These are phyloP conservation scores for Paralagenidium karlingii DNA, from an alignment of 352 stramenopile species.

Conservation along the genomic window DNA sequence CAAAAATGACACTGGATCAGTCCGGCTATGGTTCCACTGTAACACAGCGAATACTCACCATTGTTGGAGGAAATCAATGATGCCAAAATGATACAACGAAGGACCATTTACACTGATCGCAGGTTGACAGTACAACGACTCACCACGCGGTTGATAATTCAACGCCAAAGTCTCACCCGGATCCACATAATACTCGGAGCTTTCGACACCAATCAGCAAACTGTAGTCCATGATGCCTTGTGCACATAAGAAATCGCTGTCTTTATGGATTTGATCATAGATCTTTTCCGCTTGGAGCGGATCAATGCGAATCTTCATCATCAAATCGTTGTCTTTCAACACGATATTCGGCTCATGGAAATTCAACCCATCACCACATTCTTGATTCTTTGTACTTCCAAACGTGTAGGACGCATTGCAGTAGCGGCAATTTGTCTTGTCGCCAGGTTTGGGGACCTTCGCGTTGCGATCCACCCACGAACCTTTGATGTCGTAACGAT, in stretches of 20 bases:
- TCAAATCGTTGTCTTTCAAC: conserved; percentile 82
- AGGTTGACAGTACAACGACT: conserved; percentile 66
- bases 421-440: conserved; percentile 74
- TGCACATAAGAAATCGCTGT: conserved; percentile 81
- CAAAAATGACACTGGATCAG: neutral
- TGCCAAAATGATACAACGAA: conserved; percentile 84
- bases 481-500: conserved; percentile 88
- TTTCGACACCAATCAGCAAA: conserved; percentile 85
- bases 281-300: conserved; percentile 63
- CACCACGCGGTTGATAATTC: conserved; percentile 16
- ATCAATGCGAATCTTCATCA: conserved; percentile 83
- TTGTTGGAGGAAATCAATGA: conserved; percentile 88
- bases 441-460: conserved; percentile 63
- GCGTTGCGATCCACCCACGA: conserved; percentile 83
- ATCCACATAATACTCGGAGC: conserved; percentile 82
- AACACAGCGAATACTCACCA: conserved; percentile 32
- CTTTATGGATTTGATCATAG: conserved; percentile 81
- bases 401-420: conserved; percentile 83
- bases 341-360: conserved; percentile 84
- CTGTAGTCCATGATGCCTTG: conserved; percentile 90
- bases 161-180: conserved; percentile 35
- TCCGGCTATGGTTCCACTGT: neutral
- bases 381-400: conserved; percentile 70
- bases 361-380: conserved; percentile 77
- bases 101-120: conserved; percentile 78